Percentiles rank a stretch among this genome's conserved stretches.
Conservation (phyloP, 257 asterid species). For the Penstemon newberryi region DNA sequence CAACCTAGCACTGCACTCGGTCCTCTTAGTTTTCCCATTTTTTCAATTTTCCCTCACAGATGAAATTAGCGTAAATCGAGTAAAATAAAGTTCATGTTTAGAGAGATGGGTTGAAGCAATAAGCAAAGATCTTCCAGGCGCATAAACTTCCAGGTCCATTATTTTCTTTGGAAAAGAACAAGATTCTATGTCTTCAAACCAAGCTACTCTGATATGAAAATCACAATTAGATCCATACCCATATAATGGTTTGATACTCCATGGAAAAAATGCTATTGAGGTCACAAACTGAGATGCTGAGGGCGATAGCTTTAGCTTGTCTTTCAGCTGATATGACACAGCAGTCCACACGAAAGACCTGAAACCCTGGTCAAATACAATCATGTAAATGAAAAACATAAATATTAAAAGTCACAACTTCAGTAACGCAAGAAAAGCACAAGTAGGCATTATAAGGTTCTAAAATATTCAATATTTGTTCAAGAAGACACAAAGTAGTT, state of each 20-base stretch:
- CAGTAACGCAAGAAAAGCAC: constrained; percentile 6
- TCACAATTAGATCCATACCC: constrained; percentile 55
- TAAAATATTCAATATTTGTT: constrained; percentile 20
- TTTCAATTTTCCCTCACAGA: not conserved
- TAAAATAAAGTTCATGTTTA: constrained; percentile 5
- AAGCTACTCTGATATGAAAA: constrained; percentile 19
- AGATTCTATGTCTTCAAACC: constrained; percentile 11
- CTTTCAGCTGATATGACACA: constrained; percentile 92
- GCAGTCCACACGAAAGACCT: constrained; percentile 99
- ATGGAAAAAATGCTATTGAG: constrained; percentile 83
- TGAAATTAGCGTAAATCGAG: not conserved
- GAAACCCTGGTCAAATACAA: constrained; percentile 74
- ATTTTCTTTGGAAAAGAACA: constrained; percentile 1
- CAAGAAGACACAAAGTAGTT: constrained; percentile 8
- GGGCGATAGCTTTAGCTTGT: constrained; percentile 80
- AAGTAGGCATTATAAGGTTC: not conserved
- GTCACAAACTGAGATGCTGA: constrained; percentile 94
- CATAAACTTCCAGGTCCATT: constrained; percentile 6
- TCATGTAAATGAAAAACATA: constrained; percentile 16
- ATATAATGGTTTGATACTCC: constrained; percentile 93
- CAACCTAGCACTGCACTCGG: not conserved
- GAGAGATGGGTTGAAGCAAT: constrained; percentile 5
- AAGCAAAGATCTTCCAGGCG: constrained; percentile 6
- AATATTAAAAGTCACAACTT: constrained; percentile 19
- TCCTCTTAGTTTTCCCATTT: constrained; percentile 1